Evolutionary conservation across 805 yeast species (phyloP), one percentile per base, ranked within the genome.

Genomic region (Candida endomychidarum): DNA sequence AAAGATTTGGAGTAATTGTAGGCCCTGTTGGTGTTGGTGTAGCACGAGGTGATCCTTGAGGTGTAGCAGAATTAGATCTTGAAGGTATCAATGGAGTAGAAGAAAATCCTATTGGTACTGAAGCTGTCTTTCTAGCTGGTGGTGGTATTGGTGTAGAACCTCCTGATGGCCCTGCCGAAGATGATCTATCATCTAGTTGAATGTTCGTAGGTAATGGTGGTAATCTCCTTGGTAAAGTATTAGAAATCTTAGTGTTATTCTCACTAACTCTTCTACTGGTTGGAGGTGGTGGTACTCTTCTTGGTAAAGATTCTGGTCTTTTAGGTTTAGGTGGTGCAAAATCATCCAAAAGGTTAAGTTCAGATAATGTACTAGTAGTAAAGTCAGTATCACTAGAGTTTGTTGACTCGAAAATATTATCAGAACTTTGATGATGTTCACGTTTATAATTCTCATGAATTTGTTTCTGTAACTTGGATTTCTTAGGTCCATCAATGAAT

Each of bases 401-500:
- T 4, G 7, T 11, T 8, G 53, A 49, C 7, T 40, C 33, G 7
- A 27, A 35, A 2, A 48, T 36, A 8, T 39, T 33, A 2, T 43
- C n/a, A 1, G 56, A 6, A 8, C 22, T 29, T 8, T 44, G 50
- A 5, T 56, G 61, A 41, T 63, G 51, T 30, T 63, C 61, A 2
- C 46, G 29, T 42, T 63, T 66, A 43, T 57, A 68, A 4, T 46
- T 43, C 2, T 52, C 49, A 47, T 65, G 65, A 32, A 61, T 51
- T 15, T 50, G 42, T 32, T 55, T 56, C 8, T 63, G 38, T 41
- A 70, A 52, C 15, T 49, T 42, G 12, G 46, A 35, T 38, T 59
- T 65, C 52, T 60, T 64, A 6, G 39, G 50, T 20, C 58, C 60
- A 46, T 93, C 84, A 22, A 90, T 72, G 40, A 86, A 75, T 40